phyloP scores from a whole-genome alignment of 1,284 basidiomycete species.

The Malassezia nana region DNA sequence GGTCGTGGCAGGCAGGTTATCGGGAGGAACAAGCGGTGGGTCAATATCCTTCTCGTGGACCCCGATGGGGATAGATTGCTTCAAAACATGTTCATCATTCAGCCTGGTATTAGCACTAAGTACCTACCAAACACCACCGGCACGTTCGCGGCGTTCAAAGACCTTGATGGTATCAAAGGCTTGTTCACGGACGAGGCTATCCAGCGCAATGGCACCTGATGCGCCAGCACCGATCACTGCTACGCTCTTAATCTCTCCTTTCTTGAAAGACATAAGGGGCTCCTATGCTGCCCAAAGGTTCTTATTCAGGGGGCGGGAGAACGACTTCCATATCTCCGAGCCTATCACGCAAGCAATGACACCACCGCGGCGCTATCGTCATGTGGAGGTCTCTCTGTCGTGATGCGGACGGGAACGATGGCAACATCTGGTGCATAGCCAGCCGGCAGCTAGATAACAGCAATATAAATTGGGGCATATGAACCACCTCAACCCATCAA shows the following conservation, averaged over 20 bases:
- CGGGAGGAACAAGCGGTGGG: neutral
- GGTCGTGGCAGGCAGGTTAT: too few relatives aligned
- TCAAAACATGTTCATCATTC: neutral
- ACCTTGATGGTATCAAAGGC: neutral
- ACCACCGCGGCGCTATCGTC: neutral
- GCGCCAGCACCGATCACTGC: constrained; percentile 4
- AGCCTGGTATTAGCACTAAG: neutral
- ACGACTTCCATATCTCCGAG: too few relatives aligned
- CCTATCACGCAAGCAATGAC: neutral
- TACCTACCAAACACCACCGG: constrained; percentile 3
- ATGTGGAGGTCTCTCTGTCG: neutral
- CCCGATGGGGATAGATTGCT: neutral
- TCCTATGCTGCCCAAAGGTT: neutral
- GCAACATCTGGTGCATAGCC: neutral
- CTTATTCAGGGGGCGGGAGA: too few relatives aligned
- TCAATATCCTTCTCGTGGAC: neutral
- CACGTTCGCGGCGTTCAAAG: constrained; percentile 8
- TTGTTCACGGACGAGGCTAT: neutral
- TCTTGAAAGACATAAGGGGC: neutral
- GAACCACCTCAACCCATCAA: neutral
- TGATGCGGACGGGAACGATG: neutral
- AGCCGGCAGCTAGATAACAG: too few relatives aligned
- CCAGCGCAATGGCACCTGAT: neutral
- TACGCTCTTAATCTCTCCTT: neutral
- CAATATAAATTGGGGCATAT: too few relatives aligned